phyloP scores from a whole-genome alignment of 805 yeast species.

The Brettanomyces anomalus region DNA sequence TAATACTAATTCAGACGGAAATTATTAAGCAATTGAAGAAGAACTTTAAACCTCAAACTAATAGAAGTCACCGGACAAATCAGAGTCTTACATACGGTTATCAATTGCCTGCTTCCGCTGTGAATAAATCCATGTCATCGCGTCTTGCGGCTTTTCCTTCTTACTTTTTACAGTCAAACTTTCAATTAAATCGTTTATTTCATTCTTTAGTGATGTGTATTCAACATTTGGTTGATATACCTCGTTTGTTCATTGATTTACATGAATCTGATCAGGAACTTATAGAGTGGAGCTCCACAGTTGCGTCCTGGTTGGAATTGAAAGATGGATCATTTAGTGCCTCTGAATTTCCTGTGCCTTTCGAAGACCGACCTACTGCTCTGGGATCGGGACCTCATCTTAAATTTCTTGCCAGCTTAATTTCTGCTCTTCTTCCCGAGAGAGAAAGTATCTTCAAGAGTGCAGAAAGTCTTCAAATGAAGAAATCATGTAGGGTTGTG shows the following conservation, averaged over 20 bases:
- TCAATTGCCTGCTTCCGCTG: background rate
- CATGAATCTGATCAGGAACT: slow-evolving; percentile 31
- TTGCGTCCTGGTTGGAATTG: slow-evolving; percentile 45
- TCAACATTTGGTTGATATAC: slow-evolving; percentile 33
- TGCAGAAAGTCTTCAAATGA: slow-evolving; percentile 20
- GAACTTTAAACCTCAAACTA: slow-evolving; percentile 4
- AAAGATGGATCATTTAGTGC: slow-evolving; percentile 32
- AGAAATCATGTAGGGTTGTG: slow-evolving; percentile 33
- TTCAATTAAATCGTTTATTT: slow-evolving; percentile 32
- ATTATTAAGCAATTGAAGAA: slow-evolving; percentile 29
- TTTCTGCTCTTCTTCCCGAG: slow-evolving; percentile 36
- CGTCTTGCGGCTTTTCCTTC: slow-evolving; percentile 24
- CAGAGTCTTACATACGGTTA: background rate
- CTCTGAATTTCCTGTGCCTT: slow-evolving; percentile 5
- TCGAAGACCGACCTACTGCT: background rate
- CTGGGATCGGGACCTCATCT: slow-evolving; percentile 7
- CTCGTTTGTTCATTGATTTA: slow-evolving; percentile 36
- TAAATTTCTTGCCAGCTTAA: slow-evolving; percentile 38
- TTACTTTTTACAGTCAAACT: slow-evolving; percentile 32
- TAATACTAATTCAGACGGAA: slow-evolving; percentile 31
- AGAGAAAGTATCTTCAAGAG: slow-evolving; percentile 26
- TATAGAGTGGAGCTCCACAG: slow-evolving; percentile 43
- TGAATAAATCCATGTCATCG: background rate
- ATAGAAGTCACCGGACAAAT: slow-evolving; percentile 2
- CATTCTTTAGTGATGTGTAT: slow-evolving; percentile 29